These are phyloP conservation scores for Lachnellula arida DNA, from an alignment of 2,329 filamentous ascomycete genomes.

Conservation along the genomic window DNA sequence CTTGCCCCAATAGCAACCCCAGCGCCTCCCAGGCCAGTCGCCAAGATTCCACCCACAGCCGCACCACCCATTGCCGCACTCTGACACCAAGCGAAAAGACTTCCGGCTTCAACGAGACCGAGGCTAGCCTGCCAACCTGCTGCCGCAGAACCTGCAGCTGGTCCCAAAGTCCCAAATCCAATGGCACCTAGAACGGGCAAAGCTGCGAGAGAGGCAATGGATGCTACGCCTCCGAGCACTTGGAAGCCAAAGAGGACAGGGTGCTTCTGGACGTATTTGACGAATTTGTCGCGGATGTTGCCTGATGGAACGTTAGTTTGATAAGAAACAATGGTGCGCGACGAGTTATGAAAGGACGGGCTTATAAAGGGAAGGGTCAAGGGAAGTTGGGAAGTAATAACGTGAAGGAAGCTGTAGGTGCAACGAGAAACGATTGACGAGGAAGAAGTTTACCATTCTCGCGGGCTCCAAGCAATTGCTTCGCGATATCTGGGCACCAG, in stretches of 20 bases:
- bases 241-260: conserved; percentile 11
- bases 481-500: conserved; percentile 16
- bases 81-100: conserved; percentile 30
- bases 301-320: neutral
- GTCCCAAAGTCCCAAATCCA: conserved; percentile 24
- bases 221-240: conserved; percentile 5
- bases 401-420: neutral
- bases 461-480: conserved; percentile 9
- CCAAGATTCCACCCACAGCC: conserved; percentile 21
- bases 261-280: conserved; percentile 8
- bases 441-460: conserved; percentile 1
- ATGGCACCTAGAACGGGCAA: conserved; percentile 20
- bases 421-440: neutral
- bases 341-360: neutral
- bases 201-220: conserved; percentile 9
- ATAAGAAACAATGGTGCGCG: neutral
- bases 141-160: conserved; percentile 20
- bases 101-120: conserved; percentile 26
- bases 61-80: conserved; percentile 27
- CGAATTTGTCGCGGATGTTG: conserved; percentile 1
- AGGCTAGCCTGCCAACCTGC: conserved; percentile 27
- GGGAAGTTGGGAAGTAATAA: neutral
- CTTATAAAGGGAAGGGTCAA: neutral
- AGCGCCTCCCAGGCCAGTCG: conserved; percentile 13
- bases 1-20: conserved; percentile 11